phyloP scores from a whole-genome alignment of 441 rosid genomes.

The Adansonia grandidieri region DNA sequence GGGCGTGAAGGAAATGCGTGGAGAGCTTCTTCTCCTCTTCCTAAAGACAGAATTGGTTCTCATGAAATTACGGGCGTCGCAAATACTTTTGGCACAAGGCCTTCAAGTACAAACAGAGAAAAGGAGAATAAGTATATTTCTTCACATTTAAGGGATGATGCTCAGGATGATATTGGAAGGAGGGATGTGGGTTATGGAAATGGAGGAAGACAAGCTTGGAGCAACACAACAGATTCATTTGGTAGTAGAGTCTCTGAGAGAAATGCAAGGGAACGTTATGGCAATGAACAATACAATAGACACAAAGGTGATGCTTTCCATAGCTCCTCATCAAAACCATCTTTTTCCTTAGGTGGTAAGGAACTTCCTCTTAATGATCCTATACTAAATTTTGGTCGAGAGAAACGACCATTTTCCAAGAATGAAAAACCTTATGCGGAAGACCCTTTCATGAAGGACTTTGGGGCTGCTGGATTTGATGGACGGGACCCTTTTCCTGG shows the following conservation, averaged over 20 bases:
- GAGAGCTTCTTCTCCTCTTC: slow-evolving; percentile 63
- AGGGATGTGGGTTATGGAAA: slow-evolving; percentile 61
- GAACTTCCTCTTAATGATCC: slow-evolving; percentile 53
- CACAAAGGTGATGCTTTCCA: slow-evolving; percentile 44
- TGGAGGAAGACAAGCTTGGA: slow-evolving; percentile 73
- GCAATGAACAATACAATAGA: slow-evolving; percentile 55
- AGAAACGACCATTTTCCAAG: slow-evolving; percentile 58
- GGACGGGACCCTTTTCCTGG: slow-evolving; percentile 40
- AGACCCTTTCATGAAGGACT: slow-evolving; percentile 68
- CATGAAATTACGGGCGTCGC: slow-evolving; percentile 53
- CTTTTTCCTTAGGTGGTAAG: slow-evolving; percentile 52
- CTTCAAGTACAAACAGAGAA: slow-evolving; percentile 54
- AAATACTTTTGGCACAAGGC: slow-evolving; percentile 46
- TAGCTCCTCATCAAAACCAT: slow-evolving; percentile 45
- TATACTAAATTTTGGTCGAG: slow-evolving; percentile 59
- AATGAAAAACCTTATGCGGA: slow-evolving; percentile 70
- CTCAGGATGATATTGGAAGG: slow-evolving; percentile 56
- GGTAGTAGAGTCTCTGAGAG: slow-evolving; percentile 51
- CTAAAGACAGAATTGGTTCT: slow-evolving; percentile 44
- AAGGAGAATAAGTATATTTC: slow-evolving; percentile 54
- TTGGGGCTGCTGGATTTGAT: slow-evolving; percentile 33
- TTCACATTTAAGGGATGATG: slow-evolving; percentile 48
- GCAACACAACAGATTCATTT: slow-evolving; percentile 46
- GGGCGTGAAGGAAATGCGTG: slow-evolving; percentile 66
- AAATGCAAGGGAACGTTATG: slow-evolving; percentile 48